Evolutionary conservation across 805 yeast species (phyloP).

Genomic region (Spathaspora girioi): DNA sequence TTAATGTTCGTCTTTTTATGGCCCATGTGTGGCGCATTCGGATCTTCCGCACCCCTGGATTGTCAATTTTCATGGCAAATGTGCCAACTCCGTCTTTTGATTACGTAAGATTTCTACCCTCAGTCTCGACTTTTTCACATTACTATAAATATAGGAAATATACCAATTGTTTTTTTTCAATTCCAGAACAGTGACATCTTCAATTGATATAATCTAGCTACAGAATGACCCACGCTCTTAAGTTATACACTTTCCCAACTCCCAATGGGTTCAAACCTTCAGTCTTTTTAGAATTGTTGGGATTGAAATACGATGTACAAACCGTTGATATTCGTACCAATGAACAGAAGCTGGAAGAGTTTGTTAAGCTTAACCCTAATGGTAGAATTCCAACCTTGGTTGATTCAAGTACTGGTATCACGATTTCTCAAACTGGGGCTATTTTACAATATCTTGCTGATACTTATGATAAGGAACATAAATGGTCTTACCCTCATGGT

Average conservation of each 20-base stretch:
- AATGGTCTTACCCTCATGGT: slow-evolving; percentile 36
- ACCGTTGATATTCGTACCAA: slow-evolving; percentile 37
- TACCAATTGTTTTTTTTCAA: not conserved
- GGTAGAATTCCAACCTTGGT: slow-evolving; percentile 60
- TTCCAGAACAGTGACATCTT: not conserved
- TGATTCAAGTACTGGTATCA: slow-evolving; percentile 39
- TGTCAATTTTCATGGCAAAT: too few relatives aligned
- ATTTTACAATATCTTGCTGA: slow-evolving; percentile 58
- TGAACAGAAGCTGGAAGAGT: slow-evolving; percentile 58
- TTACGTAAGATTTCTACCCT: too few relatives aligned
- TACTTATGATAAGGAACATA: slow-evolving; percentile 53
- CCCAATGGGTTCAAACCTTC: slow-evolving; percentile 46
- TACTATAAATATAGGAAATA: not conserved
- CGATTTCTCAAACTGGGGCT: slow-evolving; percentile 59
- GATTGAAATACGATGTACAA: slow-evolving; percentile 38
- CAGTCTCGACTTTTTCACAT: not conserved
- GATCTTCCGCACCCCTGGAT: too few relatives aligned
- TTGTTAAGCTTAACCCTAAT: slow-evolving; percentile 53
- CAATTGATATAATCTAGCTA: not conserved
- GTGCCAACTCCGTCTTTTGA: not conserved
- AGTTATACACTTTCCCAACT: slow-evolving; percentile 26
- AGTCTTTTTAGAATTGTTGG: slow-evolving; percentile 38
- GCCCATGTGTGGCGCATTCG: too few relatives aligned
- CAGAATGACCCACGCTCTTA: slow-evolving; percentile 5
- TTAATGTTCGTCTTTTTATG: too few relatives aligned